Evolutionary conservation across 805 yeast genomes (phyloP).

Genomic region (Ogataea methylovora): DNA sequence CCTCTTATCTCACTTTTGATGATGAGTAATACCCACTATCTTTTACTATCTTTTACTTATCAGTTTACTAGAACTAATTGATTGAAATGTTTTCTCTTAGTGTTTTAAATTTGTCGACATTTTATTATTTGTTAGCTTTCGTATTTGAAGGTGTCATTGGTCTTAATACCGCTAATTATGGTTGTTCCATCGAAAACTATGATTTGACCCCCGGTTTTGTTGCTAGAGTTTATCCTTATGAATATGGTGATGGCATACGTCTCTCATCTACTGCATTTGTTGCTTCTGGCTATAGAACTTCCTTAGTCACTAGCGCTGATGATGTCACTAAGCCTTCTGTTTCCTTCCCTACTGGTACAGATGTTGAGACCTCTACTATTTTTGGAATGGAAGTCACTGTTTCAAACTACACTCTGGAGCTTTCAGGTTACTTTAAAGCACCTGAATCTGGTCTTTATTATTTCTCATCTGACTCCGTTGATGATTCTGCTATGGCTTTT

Average conservation of each 20-base stretch:
- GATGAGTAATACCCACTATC: no score
- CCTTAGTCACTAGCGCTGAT: slow-evolving; percentile 2
- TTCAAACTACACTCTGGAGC: slow-evolving; percentile 7
- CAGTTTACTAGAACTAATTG: no score
- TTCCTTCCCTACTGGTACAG: no score
- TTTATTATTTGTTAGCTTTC: no score
- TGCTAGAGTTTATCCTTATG: slow-evolving; percentile 4
- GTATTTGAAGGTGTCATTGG: no score
- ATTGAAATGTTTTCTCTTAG: no score
- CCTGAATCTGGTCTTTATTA: slow-evolving; percentile 21
- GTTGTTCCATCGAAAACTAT: neutral
- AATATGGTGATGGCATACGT: slow-evolving; percentile 1
- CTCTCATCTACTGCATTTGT: slow-evolving; percentile 4
- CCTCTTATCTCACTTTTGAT: no score
- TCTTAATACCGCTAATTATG: no score
- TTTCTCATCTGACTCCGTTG: slow-evolving; percentile 16
- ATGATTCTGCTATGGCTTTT: slow-evolving; percentile 26
- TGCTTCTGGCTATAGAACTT: slow-evolving; percentile 2
- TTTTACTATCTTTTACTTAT: no score
- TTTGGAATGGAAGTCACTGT: slow-evolving; percentile 6
- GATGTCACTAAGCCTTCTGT: slow-evolving; percentile 4
- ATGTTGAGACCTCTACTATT: no score
- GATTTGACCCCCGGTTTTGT: slow-evolving; percentile 4
- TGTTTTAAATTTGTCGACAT: no score
- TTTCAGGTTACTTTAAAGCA: slow-evolving; percentile 18